Percentiles rank a stretch among this genome's conserved stretches.
Conservation (phyloP, 2,329 filamentous ascomycete species). For the Aspergillus cejpii region DNA sequence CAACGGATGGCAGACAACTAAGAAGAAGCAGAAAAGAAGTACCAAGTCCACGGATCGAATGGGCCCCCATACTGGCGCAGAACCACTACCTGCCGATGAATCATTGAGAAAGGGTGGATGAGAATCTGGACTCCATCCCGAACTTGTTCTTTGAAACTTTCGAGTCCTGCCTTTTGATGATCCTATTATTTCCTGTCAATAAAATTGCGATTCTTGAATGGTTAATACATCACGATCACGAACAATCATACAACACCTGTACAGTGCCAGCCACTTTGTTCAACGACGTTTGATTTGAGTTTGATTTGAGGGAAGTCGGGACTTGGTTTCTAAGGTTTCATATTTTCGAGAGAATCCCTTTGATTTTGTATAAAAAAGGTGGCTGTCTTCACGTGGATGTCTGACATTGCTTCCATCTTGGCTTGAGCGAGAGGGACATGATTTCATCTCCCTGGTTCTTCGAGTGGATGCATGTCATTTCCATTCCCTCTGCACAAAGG, state of each 20-base stretch:
- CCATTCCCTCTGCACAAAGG: constrained; percentile 18
- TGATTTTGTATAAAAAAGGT: constrained; percentile 19
- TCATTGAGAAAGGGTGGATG: constrained; percentile 43
- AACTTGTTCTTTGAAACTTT: too few relatives aligned
- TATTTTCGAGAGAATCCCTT: neutral
- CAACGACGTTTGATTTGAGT: constrained; percentile 5
- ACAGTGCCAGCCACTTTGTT: constrained; percentile 10
- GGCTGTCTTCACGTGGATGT: constrained; percentile 12
- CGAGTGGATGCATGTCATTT: constrained; percentile 5
- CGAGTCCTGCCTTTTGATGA: too few relatives aligned
- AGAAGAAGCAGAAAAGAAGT: constrained; percentile 39
- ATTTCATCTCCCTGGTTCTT: constrained; percentile 7
- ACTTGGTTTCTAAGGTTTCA: constrained; percentile 3
- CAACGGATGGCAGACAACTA: constrained; percentile 42
- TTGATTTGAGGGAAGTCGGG: constrained; percentile 5
- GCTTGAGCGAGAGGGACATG: constrained; percentile 18
- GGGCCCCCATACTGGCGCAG: constrained; percentile 26
- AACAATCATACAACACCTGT: constrained; percentile 8
- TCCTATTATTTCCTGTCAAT: too few relatives aligned
- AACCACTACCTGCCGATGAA: constrained; percentile 39
- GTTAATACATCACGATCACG: constrained; percentile 1
- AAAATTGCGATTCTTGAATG: too few relatives aligned
- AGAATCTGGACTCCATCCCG: too few relatives aligned
- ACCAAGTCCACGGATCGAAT: constrained; percentile 30
- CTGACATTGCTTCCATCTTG: constrained; percentile 7